These are phyloP conservation scores for Colletotrichum tofieldiae DNA, from an alignment of 2,329 filamentous ascomycete species.

Conservation along the genomic window DNA sequence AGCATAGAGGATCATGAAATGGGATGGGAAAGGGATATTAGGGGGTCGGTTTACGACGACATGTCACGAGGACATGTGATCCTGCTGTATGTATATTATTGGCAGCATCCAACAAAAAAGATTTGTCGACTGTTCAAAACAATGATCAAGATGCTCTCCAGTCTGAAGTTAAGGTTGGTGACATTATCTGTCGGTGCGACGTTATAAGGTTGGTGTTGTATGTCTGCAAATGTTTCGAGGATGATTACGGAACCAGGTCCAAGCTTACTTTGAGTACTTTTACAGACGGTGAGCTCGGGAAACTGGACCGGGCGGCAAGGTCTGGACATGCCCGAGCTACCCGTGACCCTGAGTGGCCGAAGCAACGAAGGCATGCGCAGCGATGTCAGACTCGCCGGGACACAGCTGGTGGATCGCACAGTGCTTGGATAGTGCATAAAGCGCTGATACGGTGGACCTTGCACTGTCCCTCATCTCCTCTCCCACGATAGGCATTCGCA, in stretches of 20 bases:
- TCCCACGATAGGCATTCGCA: constrained; percentile 19
- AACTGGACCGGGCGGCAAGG: not conserved
- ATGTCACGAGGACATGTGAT: constrained; percentile 41
- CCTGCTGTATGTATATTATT: constrained; percentile 44
- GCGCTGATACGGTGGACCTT: not conserved
- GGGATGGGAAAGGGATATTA: constrained; percentile 27
- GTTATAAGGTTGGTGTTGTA: not conserved
- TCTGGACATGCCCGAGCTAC: not conserved
- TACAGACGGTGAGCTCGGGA: not conserved
- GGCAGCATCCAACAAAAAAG: constrained; percentile 30
- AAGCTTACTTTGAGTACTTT: too few relatives aligned
- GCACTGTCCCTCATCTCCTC: constrained; percentile 17
- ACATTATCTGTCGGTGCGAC: not conserved
- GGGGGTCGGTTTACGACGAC: constrained; percentile 34
- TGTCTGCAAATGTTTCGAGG: not conserved
- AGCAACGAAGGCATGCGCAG: not conserved
- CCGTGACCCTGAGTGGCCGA: not conserved
- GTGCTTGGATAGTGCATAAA: not conserved
- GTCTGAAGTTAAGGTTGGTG: not conserved
- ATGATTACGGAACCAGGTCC: not conserved
- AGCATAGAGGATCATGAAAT: constrained; percentile 43
- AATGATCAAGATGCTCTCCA: not conserved
- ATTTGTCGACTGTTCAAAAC: constrained; percentile 22
- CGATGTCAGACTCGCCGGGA: not conserved
- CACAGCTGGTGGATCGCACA: not conserved